Evolutionary conservation across 495 filamentous ascomycete species (phyloP).

Genomic region (Jackrogersella multiformis): DNA sequence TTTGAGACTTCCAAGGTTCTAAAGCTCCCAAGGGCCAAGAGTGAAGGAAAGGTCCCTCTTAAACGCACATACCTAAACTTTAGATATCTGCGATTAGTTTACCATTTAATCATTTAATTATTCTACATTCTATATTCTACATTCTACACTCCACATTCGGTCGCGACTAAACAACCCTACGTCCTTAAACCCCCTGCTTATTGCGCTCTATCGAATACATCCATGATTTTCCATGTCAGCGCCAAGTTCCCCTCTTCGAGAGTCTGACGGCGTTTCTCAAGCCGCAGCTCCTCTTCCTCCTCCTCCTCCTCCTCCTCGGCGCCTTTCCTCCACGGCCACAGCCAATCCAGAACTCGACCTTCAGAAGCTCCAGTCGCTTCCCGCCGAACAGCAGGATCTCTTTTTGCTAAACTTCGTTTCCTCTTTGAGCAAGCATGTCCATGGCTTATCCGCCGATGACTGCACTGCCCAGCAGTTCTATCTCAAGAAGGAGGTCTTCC

Average conservation of each 20-base stretch:
- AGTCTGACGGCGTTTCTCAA: constrained; percentile 42
- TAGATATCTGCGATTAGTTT: too few relatives aligned
- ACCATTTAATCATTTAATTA: background rate
- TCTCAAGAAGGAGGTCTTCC: constrained; percentile 88
- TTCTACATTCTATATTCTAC: background rate
- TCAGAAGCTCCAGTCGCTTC: constrained; percentile 84
- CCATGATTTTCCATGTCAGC: constrained; percentile 42
- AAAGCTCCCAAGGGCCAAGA: background rate
- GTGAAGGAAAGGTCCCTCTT: background rate
- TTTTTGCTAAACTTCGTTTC: constrained; percentile 90
- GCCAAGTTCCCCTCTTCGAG: constrained; percentile 37
- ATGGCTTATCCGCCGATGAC: constrained; percentile 74
- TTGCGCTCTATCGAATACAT: constrained; percentile 5
- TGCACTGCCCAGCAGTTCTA: constrained; percentile 87
- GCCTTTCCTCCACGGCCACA: constrained; percentile 40
- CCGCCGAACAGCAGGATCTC: constrained; percentile 94
- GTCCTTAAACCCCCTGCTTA: background rate
- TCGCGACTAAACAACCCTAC: background rate
- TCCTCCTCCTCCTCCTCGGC: too few relatives aligned
- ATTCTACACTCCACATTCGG: background rate
- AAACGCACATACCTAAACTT: background rate
- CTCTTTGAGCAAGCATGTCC: constrained; percentile 82
- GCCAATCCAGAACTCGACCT: constrained; percentile 78
- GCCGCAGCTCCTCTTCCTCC: constrained; percentile 45
- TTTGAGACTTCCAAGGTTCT: background rate